These are phyloP conservation scores for Phaffia tasmanica DNA, from an alignment of 768 basidiomycete species.

Conservation along the genomic window DNA sequence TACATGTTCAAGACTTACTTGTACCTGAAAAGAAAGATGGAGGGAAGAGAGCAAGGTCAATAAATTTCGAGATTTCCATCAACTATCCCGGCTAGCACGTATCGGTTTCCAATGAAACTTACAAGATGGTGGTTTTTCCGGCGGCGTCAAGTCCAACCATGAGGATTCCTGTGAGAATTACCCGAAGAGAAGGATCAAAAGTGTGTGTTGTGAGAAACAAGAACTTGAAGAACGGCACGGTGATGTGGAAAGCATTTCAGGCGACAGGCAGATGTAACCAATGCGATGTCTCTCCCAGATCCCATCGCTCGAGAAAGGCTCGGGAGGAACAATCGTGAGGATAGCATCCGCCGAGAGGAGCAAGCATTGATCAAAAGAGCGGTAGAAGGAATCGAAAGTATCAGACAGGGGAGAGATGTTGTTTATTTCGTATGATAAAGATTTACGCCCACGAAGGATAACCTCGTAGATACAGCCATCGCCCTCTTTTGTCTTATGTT, in stretches of 20 bases:
- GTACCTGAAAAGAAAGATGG: slow-evolving; percentile 10
- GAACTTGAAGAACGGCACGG: slow-evolving; percentile 99
- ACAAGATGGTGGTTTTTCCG: slow-evolving; percentile 72
- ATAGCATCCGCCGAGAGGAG: neutral
- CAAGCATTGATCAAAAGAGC: neutral
- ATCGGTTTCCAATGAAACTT: slow-evolving; percentile 33
- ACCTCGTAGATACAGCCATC: neutral
- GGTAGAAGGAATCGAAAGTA: no score
- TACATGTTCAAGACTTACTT: slow-evolving; percentile 5
- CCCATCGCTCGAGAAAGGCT: neutral
- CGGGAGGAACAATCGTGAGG: neutral
- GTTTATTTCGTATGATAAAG: neutral
- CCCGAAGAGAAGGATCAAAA: slow-evolving; percentile 30
- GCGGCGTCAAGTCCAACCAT: slow-evolving; percentile 99
- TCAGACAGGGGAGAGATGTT: neutral
- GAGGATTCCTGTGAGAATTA: slow-evolving; percentile 62
- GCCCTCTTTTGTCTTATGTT: neutral
- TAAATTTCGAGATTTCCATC: neutral
- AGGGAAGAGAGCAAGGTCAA: neutral
- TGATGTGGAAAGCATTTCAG: slow-evolving; percentile 58
- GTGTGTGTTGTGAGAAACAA: slow-evolving; percentile 37
- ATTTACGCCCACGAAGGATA: neutral
- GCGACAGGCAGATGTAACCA: slow-evolving; percentile 39
- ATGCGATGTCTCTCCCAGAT: slow-evolving; percentile 27
- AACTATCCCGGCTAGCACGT: neutral